phyloP scores from a whole-genome alignment of 1,284 basidiomycete genomes.

The Cutaneotrichosporon cyanovorans region DNA sequence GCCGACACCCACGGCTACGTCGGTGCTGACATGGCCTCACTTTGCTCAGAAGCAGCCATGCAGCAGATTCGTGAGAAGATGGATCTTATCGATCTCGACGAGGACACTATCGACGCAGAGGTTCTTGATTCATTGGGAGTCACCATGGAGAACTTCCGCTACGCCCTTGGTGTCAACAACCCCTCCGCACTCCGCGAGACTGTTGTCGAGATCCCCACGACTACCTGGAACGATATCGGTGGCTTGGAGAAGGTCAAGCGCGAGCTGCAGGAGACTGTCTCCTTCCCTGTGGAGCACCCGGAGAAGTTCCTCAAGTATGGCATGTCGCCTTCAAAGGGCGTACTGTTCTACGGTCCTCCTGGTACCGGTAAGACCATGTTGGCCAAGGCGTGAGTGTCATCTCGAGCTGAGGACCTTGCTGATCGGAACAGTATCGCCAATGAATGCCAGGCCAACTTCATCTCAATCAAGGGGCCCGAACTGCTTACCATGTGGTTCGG shows the following conservation, averaged over 20 bases:
- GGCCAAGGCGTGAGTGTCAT: constrained; percentile 61
- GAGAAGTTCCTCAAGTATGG: constrained; percentile 99
- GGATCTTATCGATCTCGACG: constrained; percentile 86
- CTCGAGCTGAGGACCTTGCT: background rate
- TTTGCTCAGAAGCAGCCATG: constrained; percentile 97
- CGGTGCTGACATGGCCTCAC: constrained; percentile 91
- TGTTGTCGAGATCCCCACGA: constrained; percentile 89
- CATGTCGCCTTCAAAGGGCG: constrained; percentile 98
- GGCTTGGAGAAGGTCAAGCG: constrained; percentile 99
- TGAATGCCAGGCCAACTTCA: constrained; percentile 89
- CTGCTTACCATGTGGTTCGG: constrained; percentile 99
- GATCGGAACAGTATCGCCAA: constrained; percentile 65
- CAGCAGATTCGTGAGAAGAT: constrained; percentile 98
- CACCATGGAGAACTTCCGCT: constrained; percentile 98
- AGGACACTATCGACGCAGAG: constrained; percentile 94
- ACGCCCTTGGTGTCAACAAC: constrained; percentile 87
- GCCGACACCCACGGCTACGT: constrained; percentile 99
- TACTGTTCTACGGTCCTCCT: constrained; percentile 85
- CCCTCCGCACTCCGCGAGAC: constrained; percentile 96
- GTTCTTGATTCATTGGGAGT: constrained; percentile 92
- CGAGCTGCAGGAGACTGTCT: constrained; percentile 98
- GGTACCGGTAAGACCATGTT: constrained; percentile 94
- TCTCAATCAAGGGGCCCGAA: constrained; percentile 72
- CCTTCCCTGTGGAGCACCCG: constrained; percentile 99
- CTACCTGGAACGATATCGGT: constrained; percentile 98